These are phyloP conservation scores for Shiraia bambusicola DNA, from an alignment of 2,329 filamentous ascomycete species.

Conservation along the genomic window DNA sequence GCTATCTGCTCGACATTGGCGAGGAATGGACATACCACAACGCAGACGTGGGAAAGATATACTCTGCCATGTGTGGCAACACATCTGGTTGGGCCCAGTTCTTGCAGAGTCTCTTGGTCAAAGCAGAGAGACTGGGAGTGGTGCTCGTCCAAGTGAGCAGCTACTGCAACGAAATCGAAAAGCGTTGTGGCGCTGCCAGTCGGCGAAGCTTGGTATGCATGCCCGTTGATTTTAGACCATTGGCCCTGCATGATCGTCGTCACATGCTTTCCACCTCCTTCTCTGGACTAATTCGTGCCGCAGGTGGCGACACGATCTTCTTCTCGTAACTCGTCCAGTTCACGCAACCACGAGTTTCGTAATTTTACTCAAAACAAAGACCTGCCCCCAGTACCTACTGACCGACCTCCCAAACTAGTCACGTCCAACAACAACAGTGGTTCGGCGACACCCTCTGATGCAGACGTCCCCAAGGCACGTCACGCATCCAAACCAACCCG, in stretches of 20 bases:
- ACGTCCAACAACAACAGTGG: constrained; percentile 16
- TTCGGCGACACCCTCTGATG: constrained; percentile 18
- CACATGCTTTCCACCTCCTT: neutral
- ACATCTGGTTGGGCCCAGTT: constrained; percentile 86
- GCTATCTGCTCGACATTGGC: constrained; percentile 70
- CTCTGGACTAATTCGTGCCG: neutral
- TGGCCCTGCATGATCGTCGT: constrained; percentile 5
- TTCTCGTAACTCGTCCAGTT: constrained; percentile 40
- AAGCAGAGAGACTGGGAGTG: constrained; percentile 68
- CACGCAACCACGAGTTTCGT: constrained; percentile 38
- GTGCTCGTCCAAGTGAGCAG: constrained; percentile 71
- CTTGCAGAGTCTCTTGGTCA: constrained; percentile 72
- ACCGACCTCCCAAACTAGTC: constrained; percentile 29
- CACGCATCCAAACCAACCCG: constrained; percentile 14
- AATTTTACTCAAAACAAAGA: constrained; percentile 41
- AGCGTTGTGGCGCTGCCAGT: constrained; percentile 79
- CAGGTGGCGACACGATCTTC: constrained; percentile 44
- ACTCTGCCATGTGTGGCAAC: constrained; percentile 88
- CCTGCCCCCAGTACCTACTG: constrained; percentile 36
- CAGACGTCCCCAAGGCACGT: constrained; percentile 14
- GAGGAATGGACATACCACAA: constrained; percentile 60
- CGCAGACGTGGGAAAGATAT: constrained; percentile 69
- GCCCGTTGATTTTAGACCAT: constrained; percentile 1
- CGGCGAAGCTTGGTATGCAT: constrained; percentile 69
- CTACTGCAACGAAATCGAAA: constrained; percentile 83